Base-by-base conservation (phyloP, 257 asterid genomes). In the Ajuga chamaepitys region DNA sequence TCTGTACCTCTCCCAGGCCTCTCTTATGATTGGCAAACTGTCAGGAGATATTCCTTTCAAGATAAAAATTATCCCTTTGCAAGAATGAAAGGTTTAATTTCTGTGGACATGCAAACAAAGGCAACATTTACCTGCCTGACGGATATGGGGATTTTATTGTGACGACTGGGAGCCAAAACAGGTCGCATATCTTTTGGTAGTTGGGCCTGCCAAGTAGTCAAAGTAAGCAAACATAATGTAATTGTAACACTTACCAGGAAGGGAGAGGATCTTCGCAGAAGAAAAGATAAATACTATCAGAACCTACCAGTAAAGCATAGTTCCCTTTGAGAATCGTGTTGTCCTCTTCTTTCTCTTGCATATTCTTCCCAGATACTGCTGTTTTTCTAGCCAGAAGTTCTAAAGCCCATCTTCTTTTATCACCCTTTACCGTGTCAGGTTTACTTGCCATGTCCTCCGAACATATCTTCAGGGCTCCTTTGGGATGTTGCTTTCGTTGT, bases 101-200 rank as follows among this genome's bases (percentile, higher is more conserved):
- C 21, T 4, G 45, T 41, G 45, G 48, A 64, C 54, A 69, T 60
- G 68, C 41, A 54, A 62, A 30, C 41, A 48, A 62, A 58, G 40
- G 44, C 66, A 48, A 34, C 45, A 30, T 68, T 75, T 75, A 93
- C 99, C 97, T 89, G 95, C 86, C 97, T 86, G 69, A 88, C 82
- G 18, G 95, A 58, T 41, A 37, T 21, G 28, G 97, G 80, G 70
- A 94, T 77, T 88, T 88, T 94, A 78, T 88, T 90, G 78, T 85
- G 88, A 58, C 86, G 84, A 68, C 77, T 58, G 40, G 95, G 73
- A 60, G 95, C 96, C 80, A 94, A 78, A 80, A 74, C 82, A 44
- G 99, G 97, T 30, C 87, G 86, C 96, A 86, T 94, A n/a, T 90
- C 97, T 84, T 82, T 85, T 1, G 96, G 99, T 25, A 94, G 84